phyloP scores from a whole-genome alignment of 73 alveolate species.

The Paramecium sexaurelia region DNA sequence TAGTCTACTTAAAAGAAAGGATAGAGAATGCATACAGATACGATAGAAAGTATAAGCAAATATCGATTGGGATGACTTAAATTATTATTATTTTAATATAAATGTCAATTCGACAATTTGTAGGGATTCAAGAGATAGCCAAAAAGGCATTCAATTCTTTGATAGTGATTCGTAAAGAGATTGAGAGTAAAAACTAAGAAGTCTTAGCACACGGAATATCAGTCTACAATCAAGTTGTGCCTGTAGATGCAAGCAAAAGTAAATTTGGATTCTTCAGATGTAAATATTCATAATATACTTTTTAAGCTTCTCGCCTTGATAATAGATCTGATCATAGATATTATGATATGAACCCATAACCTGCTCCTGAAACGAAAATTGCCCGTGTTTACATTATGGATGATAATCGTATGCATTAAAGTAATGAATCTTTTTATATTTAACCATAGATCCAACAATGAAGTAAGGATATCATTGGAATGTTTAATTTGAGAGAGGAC shows the following conservation, averaged over 20 bases:
- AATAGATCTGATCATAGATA: slow-evolving; percentile 30
- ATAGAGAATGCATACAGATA: not conserved
- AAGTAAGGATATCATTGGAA: slow-evolving; percentile 36
- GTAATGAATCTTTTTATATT: not conserved
- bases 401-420: slow-evolving; percentile 47
- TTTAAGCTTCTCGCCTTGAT: not conserved
- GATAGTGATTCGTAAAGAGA: not conserved
- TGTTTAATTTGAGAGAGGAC: slow-evolving; percentile 36
- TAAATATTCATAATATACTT: not conserved
- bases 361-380: not conserved
- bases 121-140: slow-evolving; percentile 26
- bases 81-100: slow-evolving; percentile 28
- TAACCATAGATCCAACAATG: not conserved
- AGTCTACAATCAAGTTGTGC: not conserved
- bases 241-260: not conserved
- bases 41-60: not conserved
- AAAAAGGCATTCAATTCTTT: slow-evolving; percentile 18
- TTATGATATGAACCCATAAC: not conserved
- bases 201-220: not conserved
- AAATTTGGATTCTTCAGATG: slow-evolving; percentile 54
- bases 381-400: slow-evolving; percentile 33
- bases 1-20: not conserved
- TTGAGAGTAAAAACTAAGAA: not conserved
- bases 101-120: slow-evolving; percentile 13
- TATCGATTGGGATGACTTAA: slow-evolving; percentile 17